Base-by-base conservation (phyloP, 495 filamentous ascomycete species). In the Neurospora cerealis region DNA sequence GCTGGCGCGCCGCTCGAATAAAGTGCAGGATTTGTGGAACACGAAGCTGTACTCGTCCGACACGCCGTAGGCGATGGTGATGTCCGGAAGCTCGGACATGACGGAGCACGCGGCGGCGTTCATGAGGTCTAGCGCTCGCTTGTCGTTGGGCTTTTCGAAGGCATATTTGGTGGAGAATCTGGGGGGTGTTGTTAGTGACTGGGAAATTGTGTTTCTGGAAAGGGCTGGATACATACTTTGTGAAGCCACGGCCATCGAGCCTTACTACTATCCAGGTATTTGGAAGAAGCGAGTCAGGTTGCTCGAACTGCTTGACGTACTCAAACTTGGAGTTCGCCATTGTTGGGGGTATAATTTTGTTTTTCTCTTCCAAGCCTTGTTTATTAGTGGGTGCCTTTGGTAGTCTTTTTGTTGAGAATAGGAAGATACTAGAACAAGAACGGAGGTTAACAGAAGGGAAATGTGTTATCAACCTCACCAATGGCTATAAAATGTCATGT, bases 21-120 rank as follows among this genome's bases (percentile, higher is more conserved):
- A 86, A 54, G 86, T 83, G 76, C 89, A 93, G 5, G 86, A 87
- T 73, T 93, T 93, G 78, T 94, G 91, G 69, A 98, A 93, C 38
- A 98, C 89, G 79, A 99, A 99, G 78, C 93, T 96, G 79, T 89
- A 98, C 80, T 99, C 96, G 79, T 99, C 96, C 78, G 93, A 97
- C 71, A 96, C 89, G 8, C 96, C 96, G 75, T 98, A 99, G 1
- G 91, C 94, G 75, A 98, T 89, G 15, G 88, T 87, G 42, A 98
- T 88, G 79, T 99, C 95, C 13, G 92, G 90, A 3, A 98, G 81
- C 42, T 97, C 93, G 74, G 88, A 89, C 87, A 97, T 88, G 72
- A 97, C 92, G 6, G 89, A 92, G 46, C 88, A 86, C 3, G 96
- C 96, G 2, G 93, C 93, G 4, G 90, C 92, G 79, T 98, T 99